These are phyloP conservation scores for Plasmodium vinckei DNA, from an alignment of 169 alveolate species.

Conservation along the genomic window DNA sequence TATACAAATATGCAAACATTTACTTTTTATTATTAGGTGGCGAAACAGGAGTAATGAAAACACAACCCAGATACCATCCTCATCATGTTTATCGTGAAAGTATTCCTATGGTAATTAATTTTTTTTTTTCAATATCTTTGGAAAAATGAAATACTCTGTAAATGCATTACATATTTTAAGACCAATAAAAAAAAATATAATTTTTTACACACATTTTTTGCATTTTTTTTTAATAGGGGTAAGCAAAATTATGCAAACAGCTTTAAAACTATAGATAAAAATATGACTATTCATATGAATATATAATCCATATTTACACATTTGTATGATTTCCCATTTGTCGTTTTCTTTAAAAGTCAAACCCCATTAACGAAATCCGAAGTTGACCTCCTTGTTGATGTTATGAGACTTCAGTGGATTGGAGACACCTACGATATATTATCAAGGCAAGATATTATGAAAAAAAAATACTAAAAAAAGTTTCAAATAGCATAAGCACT, in stretches of 20 bases:
- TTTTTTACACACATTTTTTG: not conserved
- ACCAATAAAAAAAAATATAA: not conserved
- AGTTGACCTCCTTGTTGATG: conserved; percentile 57
- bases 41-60: conserved; percentile 59
- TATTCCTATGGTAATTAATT: conserved; percentile 40
- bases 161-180: no score
- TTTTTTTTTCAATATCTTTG: not conserved
- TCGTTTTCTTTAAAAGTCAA: conserved; percentile 10
- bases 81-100: conserved; percentile 65
- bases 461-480: not conserved
- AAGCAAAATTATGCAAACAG: not conserved
- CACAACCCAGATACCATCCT: conserved; percentile 42
- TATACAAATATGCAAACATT: not conserved
- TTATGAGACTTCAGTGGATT: conserved; percentile 61
- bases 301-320: not conserved
- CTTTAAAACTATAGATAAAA: not conserved
- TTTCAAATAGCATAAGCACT: not conserved
- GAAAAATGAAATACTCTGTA: not conserved
- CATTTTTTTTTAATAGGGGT: not conserved
- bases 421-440: conserved; percentile 71
- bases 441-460: conserved; percentile 24
- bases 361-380: conserved; percentile 47
- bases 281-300: not conserved
- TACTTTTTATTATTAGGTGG: conserved; percentile 20
- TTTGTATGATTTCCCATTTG: not conserved